Evolutionary conservation across 805 yeast species (phyloP).

Genomic region (Metschnikowia aberdeeniae): DNA sequence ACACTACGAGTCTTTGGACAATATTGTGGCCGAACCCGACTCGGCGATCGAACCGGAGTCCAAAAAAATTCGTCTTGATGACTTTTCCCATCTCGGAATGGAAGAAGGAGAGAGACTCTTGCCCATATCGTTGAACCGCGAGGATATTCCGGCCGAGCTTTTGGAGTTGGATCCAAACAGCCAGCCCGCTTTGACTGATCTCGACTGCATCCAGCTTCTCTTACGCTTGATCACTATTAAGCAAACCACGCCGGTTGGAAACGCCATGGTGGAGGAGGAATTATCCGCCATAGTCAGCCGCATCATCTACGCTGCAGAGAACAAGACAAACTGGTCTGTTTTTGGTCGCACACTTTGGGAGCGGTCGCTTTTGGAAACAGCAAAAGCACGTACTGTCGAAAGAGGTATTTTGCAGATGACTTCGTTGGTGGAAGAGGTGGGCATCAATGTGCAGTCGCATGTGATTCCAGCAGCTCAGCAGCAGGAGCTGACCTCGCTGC

Average conservation of each 20-base stretch:
- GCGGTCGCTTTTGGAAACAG: slow-evolving; percentile 78
- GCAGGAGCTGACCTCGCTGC: slow-evolving; percentile 35
- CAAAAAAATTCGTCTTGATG: slow-evolving; percentile 41
- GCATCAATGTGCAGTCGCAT: slow-evolving; percentile 57
- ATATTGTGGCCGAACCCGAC: slow-evolving; percentile 27
- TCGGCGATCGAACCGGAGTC: slow-evolving; percentile 27
- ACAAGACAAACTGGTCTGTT: slow-evolving; percentile 63
- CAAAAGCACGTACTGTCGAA: slow-evolving; percentile 80
- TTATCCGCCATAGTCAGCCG: slow-evolving; percentile 72
- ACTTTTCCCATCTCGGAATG: slow-evolving; percentile 16
- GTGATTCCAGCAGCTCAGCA: slow-evolving; percentile 44
- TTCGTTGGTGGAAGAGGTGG: slow-evolving; percentile 83
- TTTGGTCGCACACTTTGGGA: slow-evolving; percentile 86
- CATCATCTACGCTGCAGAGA: slow-evolving; percentile 49
- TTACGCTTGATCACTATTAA: slow-evolving; percentile 60
- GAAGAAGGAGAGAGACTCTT: slow-evolving; percentile 39
- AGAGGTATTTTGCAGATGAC: slow-evolving; percentile 93
- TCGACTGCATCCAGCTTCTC: slow-evolving; percentile 72
- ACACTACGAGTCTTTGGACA: slow-evolving; percentile 53
- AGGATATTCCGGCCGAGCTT: slow-evolving; percentile 56
- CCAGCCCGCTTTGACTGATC: slow-evolving; percentile 67
- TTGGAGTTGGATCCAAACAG: slow-evolving; percentile 67
- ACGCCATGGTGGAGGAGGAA: slow-evolving; percentile 75
- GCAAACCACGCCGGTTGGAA: slow-evolving; percentile 68
- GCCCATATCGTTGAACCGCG: slow-evolving; percentile 60